These are phyloP conservation scores for Thalia dealbata DNA, from an alignment of 176 grass and related monocot genomes.

Conservation along the genomic window DNA sequence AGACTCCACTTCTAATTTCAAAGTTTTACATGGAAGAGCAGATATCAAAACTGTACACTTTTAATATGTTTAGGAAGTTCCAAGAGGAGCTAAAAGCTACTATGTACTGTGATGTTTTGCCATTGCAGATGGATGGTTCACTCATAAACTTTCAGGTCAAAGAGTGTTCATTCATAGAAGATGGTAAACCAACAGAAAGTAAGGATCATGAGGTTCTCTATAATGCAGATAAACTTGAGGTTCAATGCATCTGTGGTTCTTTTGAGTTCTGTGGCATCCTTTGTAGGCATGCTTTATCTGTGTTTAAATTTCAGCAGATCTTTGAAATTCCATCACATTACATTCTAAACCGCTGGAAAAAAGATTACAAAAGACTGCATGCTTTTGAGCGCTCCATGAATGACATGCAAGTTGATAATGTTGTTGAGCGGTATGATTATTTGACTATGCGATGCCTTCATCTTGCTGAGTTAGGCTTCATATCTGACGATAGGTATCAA, in stretches of 20 bases:
- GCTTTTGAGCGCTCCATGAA: constrained; percentile 1
- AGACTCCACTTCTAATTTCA: constrained; percentile 21
- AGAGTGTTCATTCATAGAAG: constrained; percentile 17
- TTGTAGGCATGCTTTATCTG: constrained; percentile 7
- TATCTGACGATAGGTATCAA: constrained; percentile 74
- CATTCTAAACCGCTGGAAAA: constrained; percentile 15
- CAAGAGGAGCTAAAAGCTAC: constrained; percentile 27
- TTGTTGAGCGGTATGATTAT: constrained; percentile 21
- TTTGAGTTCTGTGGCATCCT: constrained; percentile 19
- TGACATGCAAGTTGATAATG: constrained; percentile 10
- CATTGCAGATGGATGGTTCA: constrained; percentile 9
- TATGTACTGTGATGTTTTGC: constrained; percentile 23
- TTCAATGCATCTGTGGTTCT: constrained; percentile 13
- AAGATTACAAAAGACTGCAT: constrained; percentile 5
- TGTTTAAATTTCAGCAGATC: constrained; percentile 15
- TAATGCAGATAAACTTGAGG: constrained; percentile 10
- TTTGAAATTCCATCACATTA: constrained; percentile 16
- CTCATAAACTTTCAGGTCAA: constrained; percentile 12
- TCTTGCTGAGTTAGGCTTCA: constrained; percentile 62
- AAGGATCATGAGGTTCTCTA: constrained; percentile 15
- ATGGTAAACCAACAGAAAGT: constrained; percentile 20
- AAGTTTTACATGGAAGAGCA: constrained; percentile 34
- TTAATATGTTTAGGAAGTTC: constrained; percentile 24
- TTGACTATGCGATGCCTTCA: constrained; percentile 23
- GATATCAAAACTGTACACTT: constrained; percentile 21